Evolutionary conservation across 805 yeast genomes (phyloP).

Genomic region (Kazachstania viticola): DNA sequence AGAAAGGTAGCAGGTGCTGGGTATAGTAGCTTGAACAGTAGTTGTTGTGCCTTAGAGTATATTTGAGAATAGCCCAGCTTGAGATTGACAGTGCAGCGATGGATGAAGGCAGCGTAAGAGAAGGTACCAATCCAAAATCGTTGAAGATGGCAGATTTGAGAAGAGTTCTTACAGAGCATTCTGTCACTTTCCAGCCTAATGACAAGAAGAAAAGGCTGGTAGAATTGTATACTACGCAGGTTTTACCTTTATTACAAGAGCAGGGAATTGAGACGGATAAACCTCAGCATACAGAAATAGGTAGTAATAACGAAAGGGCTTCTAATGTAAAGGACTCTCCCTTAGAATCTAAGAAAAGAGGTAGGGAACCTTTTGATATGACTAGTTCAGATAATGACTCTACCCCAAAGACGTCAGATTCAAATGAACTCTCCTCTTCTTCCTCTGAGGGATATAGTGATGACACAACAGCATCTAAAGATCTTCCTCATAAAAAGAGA

Average conservation of each 20-base stretch:
- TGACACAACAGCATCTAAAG: slow-evolving; percentile 14
- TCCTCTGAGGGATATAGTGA: slow-evolving; percentile 26
- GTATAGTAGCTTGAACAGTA: no score
- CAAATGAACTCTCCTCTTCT: no score
- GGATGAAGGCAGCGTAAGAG: no score
- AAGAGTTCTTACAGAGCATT: slow-evolving; percentile 48
- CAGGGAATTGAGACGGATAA: no score
- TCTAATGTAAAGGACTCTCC: no score
- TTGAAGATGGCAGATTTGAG: slow-evolving; percentile 66
- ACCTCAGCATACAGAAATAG: slow-evolving; percentile 8
- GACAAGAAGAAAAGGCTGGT: slow-evolving; percentile 62
- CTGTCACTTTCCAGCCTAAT: slow-evolving; percentile 46
- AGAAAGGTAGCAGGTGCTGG: no score
- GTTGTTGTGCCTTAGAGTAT: no score
- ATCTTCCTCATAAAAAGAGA: no score
- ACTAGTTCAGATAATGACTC: neutral
- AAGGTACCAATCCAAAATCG: no score
- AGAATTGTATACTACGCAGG: slow-evolving; percentile 41
- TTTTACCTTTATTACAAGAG: slow-evolving; percentile 37
- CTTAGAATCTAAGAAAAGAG: neutral
- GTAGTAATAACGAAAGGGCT: neutral
- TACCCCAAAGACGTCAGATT: no score
- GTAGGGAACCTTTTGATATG: neutral
- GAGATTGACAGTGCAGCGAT: no score
- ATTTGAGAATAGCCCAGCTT: no score